Evolutionary conservation across 2,329 filamentous ascomycete genomes (phyloP).

Genomic region (Aplosporella prunicola): DNA sequence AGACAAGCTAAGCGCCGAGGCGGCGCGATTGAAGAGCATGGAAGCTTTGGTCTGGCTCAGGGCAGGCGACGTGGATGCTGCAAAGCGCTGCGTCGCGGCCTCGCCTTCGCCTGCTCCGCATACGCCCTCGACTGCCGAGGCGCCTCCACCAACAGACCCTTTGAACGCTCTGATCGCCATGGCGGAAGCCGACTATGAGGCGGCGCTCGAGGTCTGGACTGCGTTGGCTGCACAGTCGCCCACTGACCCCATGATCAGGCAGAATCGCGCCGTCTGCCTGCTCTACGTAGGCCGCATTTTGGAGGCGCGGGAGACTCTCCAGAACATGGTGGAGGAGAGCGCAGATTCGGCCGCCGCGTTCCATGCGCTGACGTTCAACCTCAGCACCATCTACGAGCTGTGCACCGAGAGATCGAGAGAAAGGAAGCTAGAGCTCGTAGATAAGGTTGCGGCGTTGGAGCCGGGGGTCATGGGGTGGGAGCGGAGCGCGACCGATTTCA

Average conservation of each 20-base stretch:
- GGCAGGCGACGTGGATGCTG: constrained; percentile 65
- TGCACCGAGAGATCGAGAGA: constrained; percentile 67
- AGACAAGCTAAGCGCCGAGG: constrained; percentile 19
- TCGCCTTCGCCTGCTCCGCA: constrained; percentile 11
- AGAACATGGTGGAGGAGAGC: constrained; percentile 53
- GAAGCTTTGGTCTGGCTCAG: constrained; percentile 63
- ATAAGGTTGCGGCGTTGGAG: constrained; percentile 54
- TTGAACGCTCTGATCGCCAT: constrained; percentile 65
- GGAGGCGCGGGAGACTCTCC: constrained; percentile 55
- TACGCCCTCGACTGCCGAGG: constrained; percentile 1
- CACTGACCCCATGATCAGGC: constrained; percentile 59
- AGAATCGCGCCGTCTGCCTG: constrained; percentile 77
- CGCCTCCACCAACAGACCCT: constrained; percentile 28
- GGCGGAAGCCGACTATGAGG: constrained; percentile 63
- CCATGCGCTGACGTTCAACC: constrained; percentile 75
- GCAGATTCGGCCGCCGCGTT: constrained; percentile 46
- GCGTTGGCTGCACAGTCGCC: constrained; percentile 38
- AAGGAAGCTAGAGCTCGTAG: constrained; percentile 62
- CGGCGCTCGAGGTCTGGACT: constrained; percentile 55
- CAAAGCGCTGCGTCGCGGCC: constrained; percentile 44
- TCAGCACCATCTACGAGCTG: constrained; percentile 85
- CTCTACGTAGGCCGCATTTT: constrained; percentile 68
- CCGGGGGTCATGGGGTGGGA: constrained; percentile 54
- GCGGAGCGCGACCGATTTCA: constrained; percentile 64
- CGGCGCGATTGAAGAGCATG: constrained; percentile 30